These are phyloP conservation scores for Heliosperma pusillum DNA, from an alignment of 148 eudicot genomes.

Conservation along the genomic window DNA sequence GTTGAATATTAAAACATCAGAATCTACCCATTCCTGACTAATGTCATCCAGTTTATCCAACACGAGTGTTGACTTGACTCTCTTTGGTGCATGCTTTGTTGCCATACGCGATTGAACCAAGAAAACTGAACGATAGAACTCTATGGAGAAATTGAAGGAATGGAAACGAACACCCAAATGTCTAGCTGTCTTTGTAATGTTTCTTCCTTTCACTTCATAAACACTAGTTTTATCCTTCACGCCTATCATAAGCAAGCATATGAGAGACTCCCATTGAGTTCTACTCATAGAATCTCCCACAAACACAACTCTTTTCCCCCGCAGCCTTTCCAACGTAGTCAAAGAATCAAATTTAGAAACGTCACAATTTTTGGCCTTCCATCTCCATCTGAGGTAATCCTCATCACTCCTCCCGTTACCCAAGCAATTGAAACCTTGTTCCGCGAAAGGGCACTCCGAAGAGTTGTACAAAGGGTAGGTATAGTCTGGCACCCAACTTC, in stretches of 20 bases:
- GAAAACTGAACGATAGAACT: constrained; percentile 63
- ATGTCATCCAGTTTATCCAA: constrained; percentile 58
- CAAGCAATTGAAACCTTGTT: constrained; percentile 62
- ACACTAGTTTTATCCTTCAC: constrained; percentile 56
- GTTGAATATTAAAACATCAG: constrained; percentile 63
- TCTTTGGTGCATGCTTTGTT: constrained; percentile 48
- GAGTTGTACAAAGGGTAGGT: constrained; percentile 60
- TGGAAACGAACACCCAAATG: constrained; percentile 51
- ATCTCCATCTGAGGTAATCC: constrained; percentile 56
- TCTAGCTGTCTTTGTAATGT: constrained; percentile 50
- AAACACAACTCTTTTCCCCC: constrained; percentile 55
- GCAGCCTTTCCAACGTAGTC: constrained; percentile 40
- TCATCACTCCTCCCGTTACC: constrained; percentile 53
- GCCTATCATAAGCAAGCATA: constrained; percentile 68
- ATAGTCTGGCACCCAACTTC: constrained; percentile 47
- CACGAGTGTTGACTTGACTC: constrained; percentile 54
- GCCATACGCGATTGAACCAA: constrained; percentile 50
- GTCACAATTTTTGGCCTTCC: constrained; percentile 56
- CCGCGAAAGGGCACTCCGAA: constrained; percentile 56
- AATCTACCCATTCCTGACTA: constrained; percentile 51
- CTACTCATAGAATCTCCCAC: constrained; percentile 82
- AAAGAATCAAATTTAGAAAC: constrained; percentile 42
- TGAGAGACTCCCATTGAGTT: constrained; percentile 69
- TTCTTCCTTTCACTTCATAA: constrained; percentile 55
- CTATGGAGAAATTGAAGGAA: constrained; percentile 52